A percentile compares a stretch with the other conserved stretches of the same genome.
Conservation (phyloP, 1,284 basidiomycete genomes). For the Malassezia yamatoensis region DNA sequence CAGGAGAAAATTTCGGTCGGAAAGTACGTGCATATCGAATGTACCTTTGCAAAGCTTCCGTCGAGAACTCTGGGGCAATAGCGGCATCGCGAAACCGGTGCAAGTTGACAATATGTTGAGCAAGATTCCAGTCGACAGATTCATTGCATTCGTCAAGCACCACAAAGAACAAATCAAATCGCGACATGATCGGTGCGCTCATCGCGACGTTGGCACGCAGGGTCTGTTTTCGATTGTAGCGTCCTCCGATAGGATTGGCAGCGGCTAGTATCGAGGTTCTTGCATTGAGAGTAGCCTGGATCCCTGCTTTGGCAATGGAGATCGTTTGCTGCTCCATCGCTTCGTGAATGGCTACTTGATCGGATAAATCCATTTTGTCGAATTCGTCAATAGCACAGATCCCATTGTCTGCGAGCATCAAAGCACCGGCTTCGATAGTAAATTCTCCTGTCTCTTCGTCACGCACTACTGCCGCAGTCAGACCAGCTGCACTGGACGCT, state of each 20-base stretch:
- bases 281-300: constrained; percentile 95
- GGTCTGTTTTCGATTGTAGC: constrained; percentile 91
- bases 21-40: constrained; percentile 94
- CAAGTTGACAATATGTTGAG: constrained; percentile 93
- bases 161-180: constrained; percentile 97
- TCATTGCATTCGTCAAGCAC: constrained; percentile 96
- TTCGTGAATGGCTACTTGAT: constrained; percentile 98
- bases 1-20: constrained; percentile 71
- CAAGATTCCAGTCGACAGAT: constrained; percentile 81
- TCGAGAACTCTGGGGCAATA: constrained; percentile 90
- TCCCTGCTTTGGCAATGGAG: constrained; percentile 96
- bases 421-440: constrained; percentile 86
- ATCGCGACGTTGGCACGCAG: constrained; percentile 92
- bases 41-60: constrained; percentile 89
- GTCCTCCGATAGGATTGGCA: constrained; percentile 89
- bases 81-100: constrained; percentile 91
- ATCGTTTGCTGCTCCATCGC: constrained; percentile 99
- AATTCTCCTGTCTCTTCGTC: constrained; percentile 99
- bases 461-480: constrained; percentile 94
- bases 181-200: constrained; percentile 98
- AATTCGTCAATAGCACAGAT: constrained; percentile 99
- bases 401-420: constrained; percentile 98
- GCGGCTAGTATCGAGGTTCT: constrained; percentile 95
- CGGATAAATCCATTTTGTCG: constrained; percentile 98
- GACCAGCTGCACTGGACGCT: constrained; percentile 94